A percentile compares a stretch with the other conserved stretches of the same genome.
These are phyloP conservation scores for Fusarium longipes DNA, from an alignment of 2,329 filamentous ascomycete species.

Conservation along the genomic window DNA sequence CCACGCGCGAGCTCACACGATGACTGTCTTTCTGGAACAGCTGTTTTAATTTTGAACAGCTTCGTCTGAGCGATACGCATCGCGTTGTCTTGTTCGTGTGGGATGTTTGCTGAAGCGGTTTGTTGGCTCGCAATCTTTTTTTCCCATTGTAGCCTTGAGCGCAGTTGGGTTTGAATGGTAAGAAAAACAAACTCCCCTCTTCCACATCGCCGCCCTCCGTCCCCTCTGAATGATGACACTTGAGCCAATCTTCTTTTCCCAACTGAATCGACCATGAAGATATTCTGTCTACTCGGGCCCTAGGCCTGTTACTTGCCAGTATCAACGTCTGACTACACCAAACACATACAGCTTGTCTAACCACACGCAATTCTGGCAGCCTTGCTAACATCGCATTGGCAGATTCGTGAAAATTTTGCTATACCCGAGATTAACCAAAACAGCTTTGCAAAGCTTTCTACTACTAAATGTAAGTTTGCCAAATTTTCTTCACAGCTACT, in stretches of 20 bases:
- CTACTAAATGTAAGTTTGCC: conserved; percentile 35
- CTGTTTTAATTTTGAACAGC: conserved; percentile 36
- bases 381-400: conserved; percentile 39
- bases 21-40: conserved; percentile 15
- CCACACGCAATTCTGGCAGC: conserved; percentile 9
- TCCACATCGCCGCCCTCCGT: too few relatives aligned
- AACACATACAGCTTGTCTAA: conserved; percentile 16
- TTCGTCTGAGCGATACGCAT: conserved; percentile 4
- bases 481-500: conserved; percentile 13
- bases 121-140: conserved; percentile 1
- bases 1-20: conserved; percentile 14
- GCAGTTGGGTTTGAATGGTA: conserved; percentile 39
- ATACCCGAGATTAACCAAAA: conserved; percentile 8
- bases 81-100: conserved; percentile 1
- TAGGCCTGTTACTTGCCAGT: conserved; percentile 91
- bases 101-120: conserved; percentile 7
- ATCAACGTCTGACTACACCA: conserved; percentile 76
- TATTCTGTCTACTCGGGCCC: conserved; percentile 74
- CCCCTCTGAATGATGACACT: conserved; percentile 76
- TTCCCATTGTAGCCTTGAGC: conserved; percentile 14
- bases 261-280: conserved; percentile 91
- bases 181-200: too few relatives aligned
- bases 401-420: conserved; percentile 22
- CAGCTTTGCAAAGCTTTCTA: conserved; percentile 15
- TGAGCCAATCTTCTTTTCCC: conserved; percentile 83